Evolutionary conservation across 768 basidiomycete genomes (phyloP).

Genomic region (Russula emetica): DNA sequence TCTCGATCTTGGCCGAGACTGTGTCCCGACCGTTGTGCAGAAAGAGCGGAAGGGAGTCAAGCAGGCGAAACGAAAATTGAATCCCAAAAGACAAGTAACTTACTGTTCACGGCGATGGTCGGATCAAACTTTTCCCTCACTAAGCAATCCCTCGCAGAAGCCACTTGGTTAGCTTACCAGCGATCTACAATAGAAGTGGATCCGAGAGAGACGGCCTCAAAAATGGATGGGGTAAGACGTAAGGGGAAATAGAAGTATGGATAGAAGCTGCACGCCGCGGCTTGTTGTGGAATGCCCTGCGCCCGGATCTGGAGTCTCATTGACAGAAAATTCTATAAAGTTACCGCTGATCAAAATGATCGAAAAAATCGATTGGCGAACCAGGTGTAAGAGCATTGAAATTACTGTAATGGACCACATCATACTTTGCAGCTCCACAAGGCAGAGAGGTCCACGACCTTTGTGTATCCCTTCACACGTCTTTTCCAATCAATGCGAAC

Average conservation of each 20-base stretch:
- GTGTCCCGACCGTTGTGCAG: not conserved
- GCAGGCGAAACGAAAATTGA: not conserved
- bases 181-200: no score
- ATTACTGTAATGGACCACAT: no score
- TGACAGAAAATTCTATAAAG: slow-evolving; percentile 2
- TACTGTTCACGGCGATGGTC: no score
- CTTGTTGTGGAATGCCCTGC: not conserved
- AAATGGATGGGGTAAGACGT: not conserved
- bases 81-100: not conserved
- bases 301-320: not conserved
- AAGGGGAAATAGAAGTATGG: not conserved
- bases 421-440: no score
- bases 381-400: no score
- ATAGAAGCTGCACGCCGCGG: not conserved
- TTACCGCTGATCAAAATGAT: not conserved
- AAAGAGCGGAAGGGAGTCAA: slow-evolving; percentile 3
- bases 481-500: no score
- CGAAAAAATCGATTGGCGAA: not conserved
- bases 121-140: not conserved
- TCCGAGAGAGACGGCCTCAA: not conserved
- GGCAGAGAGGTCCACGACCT: no score
- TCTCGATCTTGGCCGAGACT: not conserved
- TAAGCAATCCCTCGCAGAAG: not conserved
- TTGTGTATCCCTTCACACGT: no score
- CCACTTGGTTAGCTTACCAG: no score